A percentile compares a stretch with the other conserved stretches of the same genome.
phyloP scores from a whole-genome alignment of 2,329 filamentous ascomycete genomes.

The Penicillium crustosum region DNA sequence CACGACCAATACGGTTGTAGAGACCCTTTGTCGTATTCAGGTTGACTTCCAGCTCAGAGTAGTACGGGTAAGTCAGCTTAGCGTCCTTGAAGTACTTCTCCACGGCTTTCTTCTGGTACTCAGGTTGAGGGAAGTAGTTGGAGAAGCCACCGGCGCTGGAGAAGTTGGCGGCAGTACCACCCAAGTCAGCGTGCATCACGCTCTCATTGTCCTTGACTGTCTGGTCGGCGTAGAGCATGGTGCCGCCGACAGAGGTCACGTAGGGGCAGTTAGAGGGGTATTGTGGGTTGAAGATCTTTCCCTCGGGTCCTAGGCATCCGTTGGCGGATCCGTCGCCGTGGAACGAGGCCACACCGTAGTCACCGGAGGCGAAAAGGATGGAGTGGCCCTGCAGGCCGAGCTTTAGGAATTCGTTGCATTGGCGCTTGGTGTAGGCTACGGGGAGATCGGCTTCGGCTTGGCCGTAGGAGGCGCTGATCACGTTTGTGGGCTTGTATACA shows the following conservation, averaged over 20 bases:
- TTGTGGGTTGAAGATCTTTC: conserved; percentile 50
- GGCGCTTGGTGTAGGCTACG: conserved; percentile 53
- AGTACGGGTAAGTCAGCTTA: conserved; percentile 32
- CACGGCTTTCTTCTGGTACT: conserved; percentile 46
- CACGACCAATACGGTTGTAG: conserved; percentile 49
- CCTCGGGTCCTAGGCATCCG: conserved; percentile 41
- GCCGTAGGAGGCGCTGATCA: conserved; percentile 59
- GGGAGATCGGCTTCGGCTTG: conserved; percentile 56
- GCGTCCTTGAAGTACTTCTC: conserved; percentile 42
- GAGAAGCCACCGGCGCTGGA: conserved; percentile 49
- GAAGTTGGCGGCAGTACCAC: conserved; percentile 32
- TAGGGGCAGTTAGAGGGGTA: conserved; percentile 55
- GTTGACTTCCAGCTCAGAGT: conserved; percentile 34
- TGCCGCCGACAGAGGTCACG: conserved; percentile 50
- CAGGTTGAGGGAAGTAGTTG: conserved; percentile 47
- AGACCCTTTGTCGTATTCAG: conserved; percentile 40
- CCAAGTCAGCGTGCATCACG: conserved; percentile 34
- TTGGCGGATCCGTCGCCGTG: conserved; percentile 38
- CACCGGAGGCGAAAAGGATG: conserved; percentile 33
- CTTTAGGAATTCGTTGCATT: conserved; percentile 53
- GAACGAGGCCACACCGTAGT: conserved; percentile 38
- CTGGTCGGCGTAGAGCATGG: conserved; percentile 33
- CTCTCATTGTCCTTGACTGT: conserved; percentile 29
- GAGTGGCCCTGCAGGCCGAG: conserved; percentile 43
- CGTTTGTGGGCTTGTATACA: conserved; percentile 56